A percentile compares a stretch with the other conserved stretches of the same genome.
Conservation (phyloP, 192 early-diverging fungal species). For the Backusella morwellensis region DNA sequence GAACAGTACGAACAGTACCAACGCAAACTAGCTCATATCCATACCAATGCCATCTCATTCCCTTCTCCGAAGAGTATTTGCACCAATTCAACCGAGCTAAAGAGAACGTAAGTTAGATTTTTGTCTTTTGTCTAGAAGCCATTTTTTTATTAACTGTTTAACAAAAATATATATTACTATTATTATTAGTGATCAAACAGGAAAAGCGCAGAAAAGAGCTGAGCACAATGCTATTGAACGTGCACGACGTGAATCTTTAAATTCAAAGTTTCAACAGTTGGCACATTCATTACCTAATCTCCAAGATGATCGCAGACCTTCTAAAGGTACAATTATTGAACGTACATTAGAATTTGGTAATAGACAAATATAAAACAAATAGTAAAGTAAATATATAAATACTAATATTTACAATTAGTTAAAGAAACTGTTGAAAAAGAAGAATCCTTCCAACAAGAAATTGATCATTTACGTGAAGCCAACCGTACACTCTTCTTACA, state of each 20-base stretch:
- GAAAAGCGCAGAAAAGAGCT: conserved; percentile 51
- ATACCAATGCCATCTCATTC: neutral
- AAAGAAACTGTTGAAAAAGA: conserved; percentile 31
- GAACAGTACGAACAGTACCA: neutral
- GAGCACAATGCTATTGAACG: conserved; percentile 86
- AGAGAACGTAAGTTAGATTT: neutral
- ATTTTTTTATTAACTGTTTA: neutral
- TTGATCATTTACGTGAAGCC: conserved; percentile 18
- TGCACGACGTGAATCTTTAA: conserved; percentile 77
- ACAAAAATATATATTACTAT: neutral
- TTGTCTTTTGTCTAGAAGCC: neutral
- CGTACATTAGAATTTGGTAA: conserved; percentile 65
- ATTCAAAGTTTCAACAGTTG: conserved; percentile 78
- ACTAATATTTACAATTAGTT: conserved; percentile 11
- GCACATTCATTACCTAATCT: conserved; percentile 75
- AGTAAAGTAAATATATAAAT: conserved; percentile 41
- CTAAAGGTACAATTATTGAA: conserved; percentile 77
- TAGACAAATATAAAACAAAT: neutral
- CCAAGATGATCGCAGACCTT: conserved; percentile 68
- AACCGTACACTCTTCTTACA: conserved; percentile 11
- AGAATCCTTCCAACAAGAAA: conserved; percentile 28
- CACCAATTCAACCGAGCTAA: neutral
- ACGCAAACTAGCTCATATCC: neutral
- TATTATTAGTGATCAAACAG: neutral
- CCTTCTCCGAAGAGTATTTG: neutral